These are phyloP conservation scores for Pseudonectria buxi DNA, from an alignment of 2,329 filamentous ascomycete species.

Conservation along the genomic window DNA sequence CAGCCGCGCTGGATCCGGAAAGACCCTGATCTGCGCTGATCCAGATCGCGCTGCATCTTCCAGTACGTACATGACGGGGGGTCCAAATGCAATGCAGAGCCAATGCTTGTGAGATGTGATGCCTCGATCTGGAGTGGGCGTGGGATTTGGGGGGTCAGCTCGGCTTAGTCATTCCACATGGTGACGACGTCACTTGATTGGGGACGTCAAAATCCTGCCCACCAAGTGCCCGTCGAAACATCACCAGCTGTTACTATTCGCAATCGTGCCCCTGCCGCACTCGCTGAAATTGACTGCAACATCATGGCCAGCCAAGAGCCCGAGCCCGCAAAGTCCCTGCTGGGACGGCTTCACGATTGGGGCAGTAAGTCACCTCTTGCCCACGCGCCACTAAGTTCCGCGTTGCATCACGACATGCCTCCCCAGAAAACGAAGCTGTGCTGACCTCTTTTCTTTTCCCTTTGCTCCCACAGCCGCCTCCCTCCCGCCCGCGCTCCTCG, in stretches of 20 bases:
- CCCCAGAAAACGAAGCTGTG: neutral
- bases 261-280: constrained; percentile 10
- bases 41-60: no score
- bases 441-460: neutral
- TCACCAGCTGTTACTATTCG: no score
- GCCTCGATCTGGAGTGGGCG: no score
- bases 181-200: neutral
- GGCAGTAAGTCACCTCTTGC: constrained; percentile 37
- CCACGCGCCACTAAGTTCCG: neutral
- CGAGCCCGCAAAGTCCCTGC: constrained; percentile 25
- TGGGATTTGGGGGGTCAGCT: no score
- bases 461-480: constrained; percentile 39
- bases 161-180: neutral
- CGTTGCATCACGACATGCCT: neutral
- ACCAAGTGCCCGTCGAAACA: constrained; percentile 1
- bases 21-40: no score
- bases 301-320: constrained; percentile 24
- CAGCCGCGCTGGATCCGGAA: no score
- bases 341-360: constrained; percentile 37
- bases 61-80: no score
- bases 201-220: constrained; percentile 9
- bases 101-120: no score
- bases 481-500: constrained; percentile 48
- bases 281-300: constrained; percentile 1
- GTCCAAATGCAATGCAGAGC: no score